Evolutionary conservation across 345 rosid species (phyloP).

Genomic region (Arabidopsis suecica): DNA sequence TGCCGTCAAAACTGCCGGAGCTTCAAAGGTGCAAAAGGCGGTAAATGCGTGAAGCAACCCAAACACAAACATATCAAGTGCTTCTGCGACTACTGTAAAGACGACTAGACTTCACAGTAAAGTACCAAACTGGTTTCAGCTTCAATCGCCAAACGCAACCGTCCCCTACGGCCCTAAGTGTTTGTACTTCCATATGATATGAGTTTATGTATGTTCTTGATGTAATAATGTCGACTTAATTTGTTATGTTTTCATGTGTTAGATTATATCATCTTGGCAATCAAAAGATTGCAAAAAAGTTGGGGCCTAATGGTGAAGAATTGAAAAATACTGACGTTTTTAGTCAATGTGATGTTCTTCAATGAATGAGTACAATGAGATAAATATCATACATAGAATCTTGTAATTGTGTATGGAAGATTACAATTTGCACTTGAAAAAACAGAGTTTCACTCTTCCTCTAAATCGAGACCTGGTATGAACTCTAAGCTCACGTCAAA

Average conservation of each 20-base stretch:
- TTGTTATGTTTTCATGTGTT: too few relatives aligned
- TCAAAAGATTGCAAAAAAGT: neutral
- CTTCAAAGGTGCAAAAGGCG: conserved; percentile 37
- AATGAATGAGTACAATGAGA: conserved; percentile 19
- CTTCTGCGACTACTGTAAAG: conserved; percentile 38
- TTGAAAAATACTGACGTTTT: neutral
- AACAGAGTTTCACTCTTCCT: conserved; percentile 51
- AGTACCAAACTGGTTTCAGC: neutral
- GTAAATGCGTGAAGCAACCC: conserved; percentile 38
- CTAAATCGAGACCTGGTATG: conserved; percentile 86
- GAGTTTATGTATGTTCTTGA: neutral
- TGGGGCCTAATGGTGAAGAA: neutral
- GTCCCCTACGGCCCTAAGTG: neutral
- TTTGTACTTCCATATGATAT: neutral
- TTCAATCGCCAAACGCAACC: neutral
- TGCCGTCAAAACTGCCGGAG: conserved; percentile 40
- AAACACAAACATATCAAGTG: conserved; percentile 38
- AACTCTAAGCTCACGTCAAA: conserved; percentile 94
- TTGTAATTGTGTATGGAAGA: conserved; percentile 10
- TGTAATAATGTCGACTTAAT: neutral
- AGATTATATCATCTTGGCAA: neutral
- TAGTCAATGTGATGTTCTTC: neutral
- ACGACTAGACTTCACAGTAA: conserved; percentile 6
- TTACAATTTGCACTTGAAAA: neutral
- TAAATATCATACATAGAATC: neutral